These are phyloP conservation scores for Malbranchea cinnamomea DNA, from an alignment of 2,329 filamentous ascomycete genomes.

Conservation along the genomic window DNA sequence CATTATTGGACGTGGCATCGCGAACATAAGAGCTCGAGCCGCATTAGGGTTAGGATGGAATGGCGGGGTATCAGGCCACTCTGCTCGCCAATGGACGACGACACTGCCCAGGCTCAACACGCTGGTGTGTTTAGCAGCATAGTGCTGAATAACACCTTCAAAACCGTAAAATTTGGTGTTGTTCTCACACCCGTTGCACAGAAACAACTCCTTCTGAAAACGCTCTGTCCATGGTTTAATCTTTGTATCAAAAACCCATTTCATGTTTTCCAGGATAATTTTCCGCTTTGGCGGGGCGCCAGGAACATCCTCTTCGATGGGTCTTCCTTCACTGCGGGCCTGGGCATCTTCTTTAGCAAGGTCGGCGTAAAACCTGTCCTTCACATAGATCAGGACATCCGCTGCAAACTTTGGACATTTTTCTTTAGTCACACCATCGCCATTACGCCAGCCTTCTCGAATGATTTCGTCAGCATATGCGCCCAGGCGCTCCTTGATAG, in stretches of 20 bases:
- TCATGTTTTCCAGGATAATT: slow-evolving; percentile 71
- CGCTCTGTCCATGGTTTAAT: slow-evolving; percentile 54
- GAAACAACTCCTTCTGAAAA: slow-evolving; percentile 56
- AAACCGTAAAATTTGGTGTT: slow-evolving; percentile 57
- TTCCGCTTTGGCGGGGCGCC: slow-evolving; percentile 43
- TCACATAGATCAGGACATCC: slow-evolving; percentile 53
- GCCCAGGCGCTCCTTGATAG: slow-evolving; percentile 49
- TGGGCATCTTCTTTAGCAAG: slow-evolving; percentile 39
- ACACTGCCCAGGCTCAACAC: slow-evolving; percentile 54
- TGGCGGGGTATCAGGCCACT: slow-evolving; percentile 64
- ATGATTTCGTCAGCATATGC: slow-evolving; percentile 58
- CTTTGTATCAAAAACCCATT: slow-evolving; percentile 67
- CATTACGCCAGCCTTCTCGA: slow-evolving; percentile 47
- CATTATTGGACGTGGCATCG: slow-evolving; percentile 15
- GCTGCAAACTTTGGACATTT: slow-evolving; percentile 55
- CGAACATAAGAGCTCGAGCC: slow-evolving; percentile 25
- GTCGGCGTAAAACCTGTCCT: slow-evolving; percentile 50
- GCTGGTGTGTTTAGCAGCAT: slow-evolving; percentile 64
- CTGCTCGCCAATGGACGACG: slow-evolving; percentile 63
- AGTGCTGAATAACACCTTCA: slow-evolving; percentile 69
- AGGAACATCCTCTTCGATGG: slow-evolving; percentile 33
- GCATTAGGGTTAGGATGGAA: slow-evolving; percentile 48
- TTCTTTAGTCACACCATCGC: slow-evolving; percentile 47
- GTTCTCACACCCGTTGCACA: slow-evolving; percentile 54
- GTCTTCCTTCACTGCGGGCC: slow-evolving; percentile 31